A percentile compares a stretch with the other conserved stretches of the same genome.
These are phyloP conservation scores for Phytophthora aleatoria DNA, from an alignment of 352 stramenopile species.

Conservation along the genomic window DNA sequence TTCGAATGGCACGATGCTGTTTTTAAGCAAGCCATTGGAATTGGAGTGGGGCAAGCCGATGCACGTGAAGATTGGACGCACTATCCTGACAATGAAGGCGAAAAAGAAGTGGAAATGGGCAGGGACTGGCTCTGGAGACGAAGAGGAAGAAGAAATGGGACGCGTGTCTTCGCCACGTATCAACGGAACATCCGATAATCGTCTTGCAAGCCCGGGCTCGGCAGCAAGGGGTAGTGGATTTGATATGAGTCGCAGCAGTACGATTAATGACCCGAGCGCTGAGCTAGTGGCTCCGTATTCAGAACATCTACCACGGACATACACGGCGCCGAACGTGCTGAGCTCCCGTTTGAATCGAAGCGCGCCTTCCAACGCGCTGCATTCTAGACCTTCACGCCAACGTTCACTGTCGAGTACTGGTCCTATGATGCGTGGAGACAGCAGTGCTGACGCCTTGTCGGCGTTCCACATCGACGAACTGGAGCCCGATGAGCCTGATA, in stretches of 20 bases:
- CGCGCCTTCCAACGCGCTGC: conserved; percentile 6
- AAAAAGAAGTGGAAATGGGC: conserved; percentile 88
- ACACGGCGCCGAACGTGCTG: conserved; percentile 42
- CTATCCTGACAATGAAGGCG: conserved; percentile 81
- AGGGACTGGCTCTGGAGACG: conserved; percentile 39
- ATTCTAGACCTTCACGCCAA: conserved; percentile 28
- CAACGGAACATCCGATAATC: conserved; percentile 18
- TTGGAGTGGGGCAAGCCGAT: conserved; percentile 85
- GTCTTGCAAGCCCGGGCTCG: conserved; percentile 27
- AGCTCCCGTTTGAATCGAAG: conserved; percentile 36
- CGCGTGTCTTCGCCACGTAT: conserved; percentile 35
- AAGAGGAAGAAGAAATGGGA: conserved; percentile 42
- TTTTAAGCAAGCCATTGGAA: conserved; percentile 78
- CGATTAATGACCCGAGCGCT: conserved; percentile 52
- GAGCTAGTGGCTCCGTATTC: conserved; percentile 45
- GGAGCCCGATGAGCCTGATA: conserved; percentile 23
- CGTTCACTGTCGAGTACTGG: conserved; percentile 33
- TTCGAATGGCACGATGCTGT: conserved; percentile 89
- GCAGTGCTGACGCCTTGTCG: conserved; percentile 9
- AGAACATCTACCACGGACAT: conserved; percentile 30
- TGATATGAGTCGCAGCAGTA: conserved; percentile 28
- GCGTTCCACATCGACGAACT: conserved; percentile 28
- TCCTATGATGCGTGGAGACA: conserved; percentile 19
- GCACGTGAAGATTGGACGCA: conserved; percentile 86
- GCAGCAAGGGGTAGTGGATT: conserved; percentile 42